Evolutionary conservation across 352 stramenopile genomes (phyloP).

Genomic region (Aphanomyces stellatus): DNA sequence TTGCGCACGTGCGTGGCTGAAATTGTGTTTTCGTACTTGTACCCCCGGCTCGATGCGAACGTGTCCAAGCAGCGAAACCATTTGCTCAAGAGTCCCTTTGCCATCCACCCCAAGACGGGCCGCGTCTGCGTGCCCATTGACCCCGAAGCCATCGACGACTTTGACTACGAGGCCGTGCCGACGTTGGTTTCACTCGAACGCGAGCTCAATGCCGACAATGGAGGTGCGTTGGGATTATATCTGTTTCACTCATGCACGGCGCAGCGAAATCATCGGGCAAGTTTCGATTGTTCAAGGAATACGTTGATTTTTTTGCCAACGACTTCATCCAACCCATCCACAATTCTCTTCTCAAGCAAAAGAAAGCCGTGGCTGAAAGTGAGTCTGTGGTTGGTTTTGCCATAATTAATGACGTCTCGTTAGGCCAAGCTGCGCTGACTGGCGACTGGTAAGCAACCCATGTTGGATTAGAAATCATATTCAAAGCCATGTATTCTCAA

Average conservation of each 20-base stretch:
- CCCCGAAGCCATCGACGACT: slow-evolving; percentile 68
- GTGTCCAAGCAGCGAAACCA: slow-evolving; percentile 99
- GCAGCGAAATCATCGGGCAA: too few species aligned
- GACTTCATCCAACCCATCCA: slow-evolving; percentile 65
- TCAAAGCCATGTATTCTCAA: too few species aligned
- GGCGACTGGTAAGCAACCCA: slow-evolving; percentile 83
- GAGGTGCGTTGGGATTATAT: too few species aligned
- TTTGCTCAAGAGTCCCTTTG: slow-evolving; percentile 99
- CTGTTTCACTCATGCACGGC: too few species aligned
- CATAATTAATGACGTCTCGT: not conserved
- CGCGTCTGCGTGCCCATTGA: slow-evolving; percentile 97
- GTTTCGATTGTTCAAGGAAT: slow-evolving; percentile 50
- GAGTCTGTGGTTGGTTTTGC: not conserved
- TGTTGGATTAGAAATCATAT: too few species aligned
- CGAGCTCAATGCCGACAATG: slow-evolving; percentile 48
- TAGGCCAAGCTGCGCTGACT: slow-evolving; percentile 49
- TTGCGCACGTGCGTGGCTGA: slow-evolving; percentile 89
- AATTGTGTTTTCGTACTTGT: slow-evolving; percentile 95
- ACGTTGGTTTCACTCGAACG: slow-evolving; percentile 74
- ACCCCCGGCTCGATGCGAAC: slow-evolving; percentile 98
- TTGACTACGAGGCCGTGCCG: slow-evolving; percentile 82
- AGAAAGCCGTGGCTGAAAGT: slow-evolving; percentile 33
- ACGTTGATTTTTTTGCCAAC: slow-evolving; percentile 64
- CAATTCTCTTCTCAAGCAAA: slow-evolving; percentile 41
- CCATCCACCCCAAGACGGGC: slow-evolving; percentile 96